Evolutionary conservation across 331 rosid species (phyloP).

Genomic region (Arachis monticola): DNA sequence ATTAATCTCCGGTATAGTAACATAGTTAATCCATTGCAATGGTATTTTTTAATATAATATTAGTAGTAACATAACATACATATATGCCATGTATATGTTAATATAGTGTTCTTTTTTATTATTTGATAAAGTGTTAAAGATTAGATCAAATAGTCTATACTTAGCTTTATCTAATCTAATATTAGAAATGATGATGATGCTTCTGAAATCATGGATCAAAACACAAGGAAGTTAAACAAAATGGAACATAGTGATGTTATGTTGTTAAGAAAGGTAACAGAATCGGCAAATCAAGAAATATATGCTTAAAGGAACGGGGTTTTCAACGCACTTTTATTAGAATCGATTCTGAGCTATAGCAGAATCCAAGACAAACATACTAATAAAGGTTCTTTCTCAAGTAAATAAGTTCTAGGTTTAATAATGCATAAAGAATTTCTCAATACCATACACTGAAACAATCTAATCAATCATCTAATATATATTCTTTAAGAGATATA

Average conservation of each 20-base stretch:
- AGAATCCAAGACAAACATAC: constrained; percentile 25
- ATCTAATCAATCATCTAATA: neutral
- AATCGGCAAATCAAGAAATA: constrained; percentile 19
- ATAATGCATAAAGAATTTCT: constrained; percentile 12
- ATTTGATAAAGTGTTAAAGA: no score
- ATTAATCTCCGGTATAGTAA: no score
- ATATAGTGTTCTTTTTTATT: no score
- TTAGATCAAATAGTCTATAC: no score
- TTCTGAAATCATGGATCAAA: constrained; percentile 5
- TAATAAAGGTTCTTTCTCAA: constrained; percentile 24
- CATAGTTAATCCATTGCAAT: no score
- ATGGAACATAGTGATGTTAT: constrained; percentile 10
- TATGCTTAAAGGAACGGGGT: neutral
- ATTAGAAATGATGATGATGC: no score
- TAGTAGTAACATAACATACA: no score
- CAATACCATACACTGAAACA: neutral
- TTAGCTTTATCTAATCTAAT: no score
- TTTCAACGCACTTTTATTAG: constrained; percentile 10
- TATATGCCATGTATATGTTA: no score
- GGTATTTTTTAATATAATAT: no score
- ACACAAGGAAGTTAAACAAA: neutral
- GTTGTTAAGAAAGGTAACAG: constrained; percentile 5
- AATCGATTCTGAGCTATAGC: constrained; percentile 30
- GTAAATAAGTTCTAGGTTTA: constrained; percentile 9
- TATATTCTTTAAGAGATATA: neutral